phyloP scores from a whole-genome alignment of 176 grass and related monocot species.

The Oryza coarctata region DNA sequence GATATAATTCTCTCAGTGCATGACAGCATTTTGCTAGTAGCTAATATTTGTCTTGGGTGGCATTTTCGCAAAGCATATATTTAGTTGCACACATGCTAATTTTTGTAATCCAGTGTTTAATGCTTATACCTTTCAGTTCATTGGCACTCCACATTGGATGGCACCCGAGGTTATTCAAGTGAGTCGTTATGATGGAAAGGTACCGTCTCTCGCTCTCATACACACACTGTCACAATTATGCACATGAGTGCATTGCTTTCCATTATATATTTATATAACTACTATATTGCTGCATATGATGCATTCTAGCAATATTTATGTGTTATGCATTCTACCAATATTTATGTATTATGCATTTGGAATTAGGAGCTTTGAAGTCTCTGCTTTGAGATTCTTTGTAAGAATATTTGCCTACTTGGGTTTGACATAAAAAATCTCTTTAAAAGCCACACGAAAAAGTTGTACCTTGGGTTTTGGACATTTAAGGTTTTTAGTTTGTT shows the following conservation, averaged over 20 bases:
- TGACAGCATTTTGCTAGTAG: not conserved
- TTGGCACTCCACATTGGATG: slow-evolving; percentile 99
- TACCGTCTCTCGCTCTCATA: slow-evolving; percentile 19
- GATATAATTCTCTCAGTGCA: not conserved
- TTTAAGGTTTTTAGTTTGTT: slow-evolving; percentile 23
- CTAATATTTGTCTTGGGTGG: not conserved
- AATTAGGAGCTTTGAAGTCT: not conserved
- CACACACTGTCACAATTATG: not conserved
- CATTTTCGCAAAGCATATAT: not conserved
- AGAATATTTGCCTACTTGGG: not conserved
- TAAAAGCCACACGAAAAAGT: slow-evolving; percentile 2
- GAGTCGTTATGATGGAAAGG: slow-evolving; percentile 99
- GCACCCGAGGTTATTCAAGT: slow-evolving; percentile 99
- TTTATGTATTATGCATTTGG: slow-evolving; percentile 12
- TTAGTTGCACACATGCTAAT: not conserved
- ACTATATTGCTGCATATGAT: not conserved
- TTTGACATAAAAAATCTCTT: slow-evolving; percentile 11
- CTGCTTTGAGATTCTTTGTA: not conserved
- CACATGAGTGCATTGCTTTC: not conserved
- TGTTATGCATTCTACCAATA: slow-evolving; percentile 4
- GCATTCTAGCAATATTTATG: slow-evolving; percentile 18
- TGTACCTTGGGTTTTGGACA: slow-evolving; percentile 5
- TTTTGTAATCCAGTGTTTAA: slow-evolving; percentile 25
- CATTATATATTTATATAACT: not conserved
- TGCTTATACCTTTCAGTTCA: slow-evolving; percentile 76